Evolutionary conservation across 1,284 basidiomycete species (phyloP), one percentile per base, ranked within the genome.

Genomic region (Mycena sp.): DNA sequence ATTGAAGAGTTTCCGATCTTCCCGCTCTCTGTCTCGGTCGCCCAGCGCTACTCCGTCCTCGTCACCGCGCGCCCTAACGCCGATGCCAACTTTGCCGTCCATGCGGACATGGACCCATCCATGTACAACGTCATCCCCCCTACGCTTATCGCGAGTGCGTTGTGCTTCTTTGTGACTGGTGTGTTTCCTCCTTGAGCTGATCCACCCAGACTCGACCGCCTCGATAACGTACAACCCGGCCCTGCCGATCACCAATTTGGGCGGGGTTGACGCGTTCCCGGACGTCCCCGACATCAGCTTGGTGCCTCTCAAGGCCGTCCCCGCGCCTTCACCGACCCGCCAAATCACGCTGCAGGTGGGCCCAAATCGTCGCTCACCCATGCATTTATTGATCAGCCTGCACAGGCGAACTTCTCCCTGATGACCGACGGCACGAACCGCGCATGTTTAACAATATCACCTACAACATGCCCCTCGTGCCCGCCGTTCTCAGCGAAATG

Each of bases 1-100:
- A 82, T 89, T 2, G 83, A 92, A 71, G 89, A 90, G 64, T 90
- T 82, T 57, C 82, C 87, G 0, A 87, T 89, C 61, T 90, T 93
- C 71, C 74, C 90, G 30, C 71, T 98, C 54, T 84, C 87, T 41
- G 66, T 98, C 61, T 84, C 93, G 6, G 94, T 92, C 48, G 96
- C 96, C 0, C 96, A 99, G 76, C 88, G 96, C n/a, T 98, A 96
- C 78, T 96, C 94, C 0, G 81, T 99, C 52, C 87, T 98, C 49
- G 93, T 98, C 51, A 91, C 90, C 21, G 95, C 97, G 11, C 87
- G 92, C 59, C 95, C 96, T 76, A 92, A 95, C 70, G 91, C 93
- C 0, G 80, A 80, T 14, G 78, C 85, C 21, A 98, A 98, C 81
- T 99, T 91, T 88, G 88, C 86, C 44, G 87, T 99, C 65, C 94